These are phyloP conservation scores for Schwanniomyces vanrijiae DNA, from an alignment of 805 yeast species.

Conservation along the genomic window DNA sequence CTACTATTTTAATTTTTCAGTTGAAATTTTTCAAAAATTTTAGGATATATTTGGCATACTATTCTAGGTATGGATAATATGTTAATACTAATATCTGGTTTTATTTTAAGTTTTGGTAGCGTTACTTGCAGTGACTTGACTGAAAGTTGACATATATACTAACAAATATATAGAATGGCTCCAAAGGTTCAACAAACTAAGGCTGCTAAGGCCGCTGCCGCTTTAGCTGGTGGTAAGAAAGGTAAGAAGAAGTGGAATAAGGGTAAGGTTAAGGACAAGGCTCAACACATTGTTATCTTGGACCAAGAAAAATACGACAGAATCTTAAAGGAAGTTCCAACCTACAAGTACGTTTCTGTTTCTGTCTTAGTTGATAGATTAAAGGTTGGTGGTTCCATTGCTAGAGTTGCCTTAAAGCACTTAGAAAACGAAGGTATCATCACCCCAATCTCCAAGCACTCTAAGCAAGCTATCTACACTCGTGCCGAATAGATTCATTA, in stretches of 20 bases:
- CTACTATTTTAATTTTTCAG: too few species aligned
- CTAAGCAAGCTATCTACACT: slow-evolving; percentile 96
- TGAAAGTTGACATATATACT: slow-evolving; percentile 11
- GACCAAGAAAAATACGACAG: slow-evolving; percentile 99
- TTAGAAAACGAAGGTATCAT: slow-evolving; percentile 94
- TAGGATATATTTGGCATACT: too few species aligned
- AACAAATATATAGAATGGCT: slow-evolving; percentile 69
- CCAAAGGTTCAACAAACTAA: slow-evolving; percentile 98
- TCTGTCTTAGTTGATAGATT: slow-evolving; percentile 98
- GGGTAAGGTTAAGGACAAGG: slow-evolving; percentile 99
- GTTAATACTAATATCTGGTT: too few species aligned
- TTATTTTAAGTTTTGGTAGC: not conserved
- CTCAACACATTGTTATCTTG: slow-evolving; percentile 94
- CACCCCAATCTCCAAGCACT: slow-evolving; percentile 90
- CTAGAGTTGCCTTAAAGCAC: slow-evolving; percentile 96
- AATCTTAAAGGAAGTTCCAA: slow-evolving; percentile 98
- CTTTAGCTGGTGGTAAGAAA: slow-evolving; percentile 99
- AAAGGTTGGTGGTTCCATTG: slow-evolving; percentile 98
- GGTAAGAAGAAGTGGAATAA: slow-evolving; percentile 99
- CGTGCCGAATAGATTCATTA: slow-evolving; percentile 49
- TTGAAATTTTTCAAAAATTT: too few species aligned
- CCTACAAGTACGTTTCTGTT: slow-evolving; percentile 97
- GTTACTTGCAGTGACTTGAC: not conserved
- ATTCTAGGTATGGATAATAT: too few species aligned
- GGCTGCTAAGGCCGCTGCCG: slow-evolving; percentile 99